A percentile compares a stretch with the other conserved stretches of the same genome.
Evolutionary conservation across 83 land plant species (phyloP).

Genomic region (Picea abies): DNA sequence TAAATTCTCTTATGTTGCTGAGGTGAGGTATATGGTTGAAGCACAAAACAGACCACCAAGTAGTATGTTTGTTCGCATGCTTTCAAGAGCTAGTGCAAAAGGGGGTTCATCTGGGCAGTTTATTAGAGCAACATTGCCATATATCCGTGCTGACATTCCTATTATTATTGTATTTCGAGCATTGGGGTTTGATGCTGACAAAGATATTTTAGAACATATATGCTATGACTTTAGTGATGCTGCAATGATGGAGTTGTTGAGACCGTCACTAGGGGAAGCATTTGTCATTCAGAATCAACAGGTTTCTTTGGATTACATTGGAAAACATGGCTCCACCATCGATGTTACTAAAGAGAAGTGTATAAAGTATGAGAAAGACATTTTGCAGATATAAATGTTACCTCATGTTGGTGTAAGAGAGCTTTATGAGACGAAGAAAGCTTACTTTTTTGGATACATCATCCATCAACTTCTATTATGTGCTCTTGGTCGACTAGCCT

Average conservation of each 20-base stretch:
- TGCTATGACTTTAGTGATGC: constrained; percentile 5
- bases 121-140: constrained; percentile 29
- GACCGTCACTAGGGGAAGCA: too few relatives aligned
- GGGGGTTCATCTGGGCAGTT: constrained; percentile 97
- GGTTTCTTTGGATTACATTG: constrained; percentile 29
- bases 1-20: constrained; percentile 96
- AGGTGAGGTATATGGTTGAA: constrained; percentile 98
- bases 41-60: constrained; percentile 47
- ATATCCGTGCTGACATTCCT: constrained; percentile 23
- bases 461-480: too few relatives aligned
- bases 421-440: too few relatives aligned
- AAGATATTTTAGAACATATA: too few relatives aligned
- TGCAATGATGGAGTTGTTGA: constrained; percentile 74
- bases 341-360: too few relatives aligned
- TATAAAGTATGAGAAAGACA: too few relatives aligned
- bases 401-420: too few relatives aligned
- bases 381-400: too few relatives aligned
- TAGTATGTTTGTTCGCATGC: too few relatives aligned
- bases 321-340: too few relatives aligned
- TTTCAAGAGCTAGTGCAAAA: constrained; percentile 67
- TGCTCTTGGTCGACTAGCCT: neutral
- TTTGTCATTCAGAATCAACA: constrained; percentile 95
- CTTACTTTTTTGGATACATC: too few relatives aligned
- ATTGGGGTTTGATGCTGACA: too few relatives aligned
- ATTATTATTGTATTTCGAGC: constrained; percentile 87